Conservation (phyloP, 495 filamentous ascomycete species). For the Hypoxylon trugodes region DNA sequence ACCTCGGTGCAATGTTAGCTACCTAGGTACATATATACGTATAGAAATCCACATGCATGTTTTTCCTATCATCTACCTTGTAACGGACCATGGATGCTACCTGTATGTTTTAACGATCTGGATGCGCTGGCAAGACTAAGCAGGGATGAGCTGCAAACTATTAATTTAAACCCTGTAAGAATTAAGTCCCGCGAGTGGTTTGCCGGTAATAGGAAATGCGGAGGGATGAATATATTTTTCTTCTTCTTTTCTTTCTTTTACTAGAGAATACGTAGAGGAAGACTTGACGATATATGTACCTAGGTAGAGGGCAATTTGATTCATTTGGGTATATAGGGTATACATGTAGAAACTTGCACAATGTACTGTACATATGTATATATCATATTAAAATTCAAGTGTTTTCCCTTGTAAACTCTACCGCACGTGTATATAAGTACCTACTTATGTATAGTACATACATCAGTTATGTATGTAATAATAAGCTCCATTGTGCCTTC, state of each 20-base stretch:
- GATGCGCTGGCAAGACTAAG: conserved; percentile 32
- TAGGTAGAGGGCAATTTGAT: neutral
- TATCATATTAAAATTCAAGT: neutral
- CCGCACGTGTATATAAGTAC: neutral
- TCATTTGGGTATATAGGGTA: no score
- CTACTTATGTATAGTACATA: neutral
- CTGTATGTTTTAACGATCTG: conserved; percentile 23
- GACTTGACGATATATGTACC: conserved; percentile 8
- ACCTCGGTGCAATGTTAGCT: conserved; percentile 24
- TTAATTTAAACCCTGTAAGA: conserved; percentile 32
- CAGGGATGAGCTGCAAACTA: conserved; percentile 38
- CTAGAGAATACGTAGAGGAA: neutral
- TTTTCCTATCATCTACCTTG: no score
- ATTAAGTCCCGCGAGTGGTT: conserved; percentile 35
- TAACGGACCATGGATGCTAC: no score
- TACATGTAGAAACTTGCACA: neutral
- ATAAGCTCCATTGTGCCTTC: neutral
- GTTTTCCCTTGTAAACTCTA: neutral
- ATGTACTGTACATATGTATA: neutral
- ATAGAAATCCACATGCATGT: no score
- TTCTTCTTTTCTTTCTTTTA: neutral
- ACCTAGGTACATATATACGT: neutral
- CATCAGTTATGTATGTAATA: conserved; percentile 1
- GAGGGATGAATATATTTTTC: conserved; percentile 8
- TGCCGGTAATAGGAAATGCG: conserved; percentile 30